Percentiles rank a stretch among this genome's conserved stretches.
phyloP scores from a whole-genome alignment of 805 yeast genomes.

The Hermanozyma aechmeae region DNA sequence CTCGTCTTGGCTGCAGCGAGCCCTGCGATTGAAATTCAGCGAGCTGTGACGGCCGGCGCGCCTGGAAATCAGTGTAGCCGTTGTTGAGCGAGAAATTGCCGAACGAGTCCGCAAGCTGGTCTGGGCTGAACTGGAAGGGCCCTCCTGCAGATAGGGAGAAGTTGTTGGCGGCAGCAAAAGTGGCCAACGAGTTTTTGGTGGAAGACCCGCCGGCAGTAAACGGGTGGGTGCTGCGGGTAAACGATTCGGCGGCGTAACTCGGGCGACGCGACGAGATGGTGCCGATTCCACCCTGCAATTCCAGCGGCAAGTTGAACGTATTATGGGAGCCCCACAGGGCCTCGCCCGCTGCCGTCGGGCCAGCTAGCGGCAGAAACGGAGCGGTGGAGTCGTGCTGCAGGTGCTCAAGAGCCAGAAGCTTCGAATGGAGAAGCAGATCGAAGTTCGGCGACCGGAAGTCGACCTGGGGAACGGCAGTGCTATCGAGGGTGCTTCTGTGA shows the following conservation, averaged over 20 bases:
- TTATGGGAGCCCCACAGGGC: conserved; percentile 8
- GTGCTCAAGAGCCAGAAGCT: background rate
- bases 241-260: conserved; percentile 60
- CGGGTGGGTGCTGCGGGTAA: conserved; percentile 25
- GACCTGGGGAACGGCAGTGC: background rate
- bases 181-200: conserved; percentile 12
- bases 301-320: conserved; percentile 42
- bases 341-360: background rate
- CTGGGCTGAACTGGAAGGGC: too few species aligned
- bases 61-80: conserved; percentile 28
- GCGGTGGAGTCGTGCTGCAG: background rate
- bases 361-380: background rate
- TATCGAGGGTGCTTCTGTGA: background rate
- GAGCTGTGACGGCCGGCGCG: conserved; percentile 34
- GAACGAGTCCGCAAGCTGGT: conserved; percentile 22
- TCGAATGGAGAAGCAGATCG: background rate
- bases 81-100: conserved; percentile 21
- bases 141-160: conserved; percentile 10
- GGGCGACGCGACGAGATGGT: conserved; percentile 63
- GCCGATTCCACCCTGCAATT: conserved; percentile 57
- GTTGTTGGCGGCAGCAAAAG: conserved; percentile 21
- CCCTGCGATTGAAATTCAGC: conserved; percentile 24
- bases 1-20: too few species aligned
- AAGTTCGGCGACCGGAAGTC: background rate
- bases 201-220: background rate